phyloP scores from a whole-genome alignment of 1,139 yeast species.

The Debaryomyces coudertii region DNA sequence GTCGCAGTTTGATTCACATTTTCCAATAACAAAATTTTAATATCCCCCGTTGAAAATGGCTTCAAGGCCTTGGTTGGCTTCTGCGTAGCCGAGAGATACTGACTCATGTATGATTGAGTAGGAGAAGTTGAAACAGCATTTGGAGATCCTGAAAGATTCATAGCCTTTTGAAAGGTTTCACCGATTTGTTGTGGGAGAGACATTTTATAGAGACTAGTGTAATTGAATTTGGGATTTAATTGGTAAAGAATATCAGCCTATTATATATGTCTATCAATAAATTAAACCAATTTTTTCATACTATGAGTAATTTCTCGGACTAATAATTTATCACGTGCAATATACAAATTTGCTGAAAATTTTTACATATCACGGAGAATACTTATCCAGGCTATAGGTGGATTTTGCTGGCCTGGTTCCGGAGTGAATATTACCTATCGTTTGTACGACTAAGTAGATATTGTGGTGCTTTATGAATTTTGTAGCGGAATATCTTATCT shows the following conservation, averaged over 20 bases:
- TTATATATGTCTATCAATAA: not conserved
- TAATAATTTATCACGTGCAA: constrained; percentile 10
- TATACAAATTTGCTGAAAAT: constrained; percentile 10
- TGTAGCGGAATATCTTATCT: not conserved
- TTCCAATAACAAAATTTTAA: constrained; percentile 86
- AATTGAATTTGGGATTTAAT: not conserved
- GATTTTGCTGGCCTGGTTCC: not conserved
- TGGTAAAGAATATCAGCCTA: not conserved
- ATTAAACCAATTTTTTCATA: constrained; percentile 5
- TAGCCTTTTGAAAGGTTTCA: constrained; percentile 56
- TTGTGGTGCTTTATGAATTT: not conserved
- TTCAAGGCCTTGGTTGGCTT: constrained; percentile 71
- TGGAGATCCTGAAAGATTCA: constrained; percentile 56
- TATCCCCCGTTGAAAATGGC: constrained; percentile 90
- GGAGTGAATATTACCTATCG: not conserved
- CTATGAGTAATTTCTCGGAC: constrained; percentile 11
- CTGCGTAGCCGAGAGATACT: constrained; percentile 43
- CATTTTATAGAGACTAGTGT: constrained; percentile 37
- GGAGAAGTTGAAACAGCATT: constrained; percentile 82
- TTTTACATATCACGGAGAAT: constrained; percentile 14
- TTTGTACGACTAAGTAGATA: not conserved
- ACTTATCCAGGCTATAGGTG: not conserved
- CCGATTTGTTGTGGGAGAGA: constrained; percentile 71
- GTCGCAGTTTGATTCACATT: constrained; percentile 93
- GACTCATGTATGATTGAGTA: constrained; percentile 54